Conservation (phyloP, 805 yeast species). For the Blastobotrys parvus region DNA sequence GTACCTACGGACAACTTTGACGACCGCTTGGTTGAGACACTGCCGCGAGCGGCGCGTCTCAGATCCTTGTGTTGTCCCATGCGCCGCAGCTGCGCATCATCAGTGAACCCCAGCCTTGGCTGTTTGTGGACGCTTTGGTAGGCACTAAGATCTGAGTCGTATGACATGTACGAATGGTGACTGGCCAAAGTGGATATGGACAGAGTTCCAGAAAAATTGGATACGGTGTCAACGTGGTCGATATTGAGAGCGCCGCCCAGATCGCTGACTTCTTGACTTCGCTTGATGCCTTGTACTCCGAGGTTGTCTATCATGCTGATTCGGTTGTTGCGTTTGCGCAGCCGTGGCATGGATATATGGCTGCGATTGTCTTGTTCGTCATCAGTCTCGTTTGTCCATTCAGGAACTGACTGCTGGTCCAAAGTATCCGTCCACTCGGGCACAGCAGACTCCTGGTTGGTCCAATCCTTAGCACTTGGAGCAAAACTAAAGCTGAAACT, state of each 20-base stretch:
- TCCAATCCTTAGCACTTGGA: background rate
- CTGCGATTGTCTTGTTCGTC: background rate
- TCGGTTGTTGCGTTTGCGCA: background rate
- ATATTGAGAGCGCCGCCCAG: background rate
- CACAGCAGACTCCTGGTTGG: background rate
- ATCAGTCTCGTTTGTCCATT: background rate
- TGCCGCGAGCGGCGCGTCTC: too few species aligned
- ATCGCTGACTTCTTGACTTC: background rate
- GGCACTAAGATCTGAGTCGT: constrained; percentile 2
- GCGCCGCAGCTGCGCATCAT: too few species aligned
- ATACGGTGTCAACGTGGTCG: background rate
- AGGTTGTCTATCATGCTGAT: background rate
- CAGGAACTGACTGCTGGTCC: background rate
- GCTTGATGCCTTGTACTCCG: background rate
- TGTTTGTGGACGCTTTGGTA: background rate
- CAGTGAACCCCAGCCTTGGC: too few species aligned
- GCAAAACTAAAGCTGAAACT: too few species aligned
- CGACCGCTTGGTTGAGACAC: too few species aligned
- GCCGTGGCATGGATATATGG: too few species aligned
- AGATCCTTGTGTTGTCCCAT: too few species aligned
- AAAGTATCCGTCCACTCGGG: background rate
- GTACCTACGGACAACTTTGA: too few species aligned
- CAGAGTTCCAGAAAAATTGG: background rate
- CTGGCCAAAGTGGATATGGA: background rate
- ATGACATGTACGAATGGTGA: background rate